Conservation (phyloP, 768 basidiomycete genomes). For the Ramaria rubella region DNA sequence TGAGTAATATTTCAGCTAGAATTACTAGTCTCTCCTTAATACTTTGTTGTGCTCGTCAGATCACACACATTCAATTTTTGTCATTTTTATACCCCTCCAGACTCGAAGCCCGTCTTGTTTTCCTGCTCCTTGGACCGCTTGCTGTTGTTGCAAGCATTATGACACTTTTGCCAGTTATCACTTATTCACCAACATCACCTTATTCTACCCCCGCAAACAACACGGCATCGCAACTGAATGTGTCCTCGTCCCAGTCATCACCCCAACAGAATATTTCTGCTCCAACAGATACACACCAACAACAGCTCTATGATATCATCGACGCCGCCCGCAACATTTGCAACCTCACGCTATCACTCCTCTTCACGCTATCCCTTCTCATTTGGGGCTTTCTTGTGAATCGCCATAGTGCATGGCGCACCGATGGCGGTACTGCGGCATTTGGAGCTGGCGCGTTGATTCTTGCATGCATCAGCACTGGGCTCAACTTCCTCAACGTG, state of each 20-base stretch:
- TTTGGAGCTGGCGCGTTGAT: conserved; percentile 82
- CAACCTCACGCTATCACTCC: conserved; percentile 91
- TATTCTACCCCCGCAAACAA: not conserved
- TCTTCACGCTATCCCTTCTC: conserved; percentile 84
- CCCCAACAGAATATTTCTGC: not conserved
- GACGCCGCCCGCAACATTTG: conserved; percentile 85
- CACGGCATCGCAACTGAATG: not conserved
- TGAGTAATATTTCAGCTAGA: conserved; percentile 34
- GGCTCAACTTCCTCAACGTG: conserved; percentile 84
- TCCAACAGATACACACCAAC: conserved; percentile 1
- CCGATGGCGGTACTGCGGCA: conserved; percentile 91
- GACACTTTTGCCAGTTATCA: conserved; percentile 69
- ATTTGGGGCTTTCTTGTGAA: conserved; percentile 94
- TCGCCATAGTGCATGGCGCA: conserved; percentile 87
- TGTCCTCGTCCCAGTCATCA: not conserved
- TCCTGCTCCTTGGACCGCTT: conserved; percentile 79
- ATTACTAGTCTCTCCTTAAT: not conserved
- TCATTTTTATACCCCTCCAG: conserved; percentile 90
- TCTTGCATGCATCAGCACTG: conserved; percentile 78
- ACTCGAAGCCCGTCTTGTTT: conserved; percentile 82
- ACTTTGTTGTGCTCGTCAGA: conserved; percentile 36
- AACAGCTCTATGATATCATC: conserved; percentile 46
- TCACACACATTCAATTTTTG: conserved; percentile 96
- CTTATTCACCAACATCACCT: conserved; percentile 10
- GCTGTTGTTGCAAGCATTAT: conserved; percentile 79